These are phyloP conservation scores for Brassica rapa DNA, from an alignment of 345 rosid genomes.

Conservation along the genomic window DNA sequence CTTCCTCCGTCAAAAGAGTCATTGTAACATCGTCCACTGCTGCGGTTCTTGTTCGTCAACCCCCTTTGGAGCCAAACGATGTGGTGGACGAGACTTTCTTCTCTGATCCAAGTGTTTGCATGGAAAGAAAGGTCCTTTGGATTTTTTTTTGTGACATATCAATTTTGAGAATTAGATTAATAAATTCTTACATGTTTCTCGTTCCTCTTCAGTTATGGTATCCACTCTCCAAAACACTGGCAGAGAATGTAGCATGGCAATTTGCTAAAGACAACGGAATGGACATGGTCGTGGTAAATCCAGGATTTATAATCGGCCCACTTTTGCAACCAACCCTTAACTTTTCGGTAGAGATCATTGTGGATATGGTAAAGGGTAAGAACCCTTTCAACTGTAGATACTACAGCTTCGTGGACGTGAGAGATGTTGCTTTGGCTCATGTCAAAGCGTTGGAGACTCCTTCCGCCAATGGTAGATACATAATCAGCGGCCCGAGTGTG, in stretches of 20 bases:
- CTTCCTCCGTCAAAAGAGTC: conserved; percentile 52
- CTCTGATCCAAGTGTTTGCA: conserved; percentile 44
- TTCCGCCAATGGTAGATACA: conserved; percentile 39
- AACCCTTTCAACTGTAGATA: background rate
- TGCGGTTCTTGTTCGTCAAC: conserved; percentile 33
- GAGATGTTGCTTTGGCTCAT: conserved; percentile 52
- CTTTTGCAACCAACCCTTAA: conserved; percentile 47
- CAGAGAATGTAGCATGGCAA: conserved; percentile 52
- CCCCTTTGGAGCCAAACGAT: conserved; percentile 32
- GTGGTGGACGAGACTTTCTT: conserved; percentile 55
- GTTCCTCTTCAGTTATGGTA: conserved; percentile 44
- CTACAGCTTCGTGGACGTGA: conserved; percentile 48
- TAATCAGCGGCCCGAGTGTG: conserved; percentile 23
- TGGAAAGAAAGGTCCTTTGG: conserved; percentile 29
- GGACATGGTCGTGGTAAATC: conserved; percentile 44
- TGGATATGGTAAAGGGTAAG: conserved; percentile 36
- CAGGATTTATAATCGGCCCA: conserved; percentile 47
- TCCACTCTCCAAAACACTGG: conserved; percentile 45
- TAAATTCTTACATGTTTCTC: background rate
- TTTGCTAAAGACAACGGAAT: conserved; percentile 43
- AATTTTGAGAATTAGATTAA: background rate
- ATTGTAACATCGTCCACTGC: conserved; percentile 52
- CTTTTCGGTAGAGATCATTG: background rate
- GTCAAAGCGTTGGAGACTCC: conserved; percentile 39
- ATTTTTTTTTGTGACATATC: background rate